Evolutionary conservation across 257 asterid genomes (phyloP).

Genomic region (Solanum lignicaule): DNA sequence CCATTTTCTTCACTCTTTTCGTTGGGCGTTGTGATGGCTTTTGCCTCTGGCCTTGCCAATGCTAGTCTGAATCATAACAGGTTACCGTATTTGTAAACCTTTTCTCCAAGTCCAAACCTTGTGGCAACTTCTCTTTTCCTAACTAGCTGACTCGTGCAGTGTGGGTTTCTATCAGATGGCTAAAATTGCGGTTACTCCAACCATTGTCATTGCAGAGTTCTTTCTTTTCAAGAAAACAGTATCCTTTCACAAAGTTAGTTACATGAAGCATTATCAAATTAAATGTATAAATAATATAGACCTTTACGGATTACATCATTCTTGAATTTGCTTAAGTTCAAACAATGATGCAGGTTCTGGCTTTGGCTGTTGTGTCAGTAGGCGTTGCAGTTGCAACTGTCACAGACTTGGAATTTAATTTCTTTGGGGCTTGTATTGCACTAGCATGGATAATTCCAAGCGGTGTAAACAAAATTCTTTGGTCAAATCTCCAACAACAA

Average conservation of each 20-base stretch:
- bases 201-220: constrained; percentile 71
- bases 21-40: constrained; percentile 84
- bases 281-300: background rate
- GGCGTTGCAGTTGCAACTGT: constrained; percentile 90
- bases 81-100: constrained; percentile 15
- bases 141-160: constrained; percentile 35
- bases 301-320: background rate
- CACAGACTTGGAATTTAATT: constrained; percentile 70
- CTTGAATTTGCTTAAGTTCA: background rate
- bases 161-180: constrained; percentile 97
- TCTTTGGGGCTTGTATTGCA: constrained; percentile 72
- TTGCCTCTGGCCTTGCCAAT: constrained; percentile 84
- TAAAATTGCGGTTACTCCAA: constrained; percentile 85
- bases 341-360: constrained; percentile 35
- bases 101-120: background rate
- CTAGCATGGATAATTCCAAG: constrained; percentile 78
- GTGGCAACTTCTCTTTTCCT: constrained; percentile 8
- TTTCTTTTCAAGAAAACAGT: constrained; percentile 43
- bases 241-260: constrained; percentile 44
- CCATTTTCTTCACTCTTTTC: constrained; percentile 67
- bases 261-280: background rate
- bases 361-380: constrained; percentile 56
- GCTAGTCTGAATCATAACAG: constrained; percentile 76
- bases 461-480: constrained; percentile 66
- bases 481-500: constrained; percentile 84